These are phyloP conservation scores for Hamigera avellanea DNA, from an alignment of 495 filamentous ascomycete genomes.

Conservation along the genomic window DNA sequence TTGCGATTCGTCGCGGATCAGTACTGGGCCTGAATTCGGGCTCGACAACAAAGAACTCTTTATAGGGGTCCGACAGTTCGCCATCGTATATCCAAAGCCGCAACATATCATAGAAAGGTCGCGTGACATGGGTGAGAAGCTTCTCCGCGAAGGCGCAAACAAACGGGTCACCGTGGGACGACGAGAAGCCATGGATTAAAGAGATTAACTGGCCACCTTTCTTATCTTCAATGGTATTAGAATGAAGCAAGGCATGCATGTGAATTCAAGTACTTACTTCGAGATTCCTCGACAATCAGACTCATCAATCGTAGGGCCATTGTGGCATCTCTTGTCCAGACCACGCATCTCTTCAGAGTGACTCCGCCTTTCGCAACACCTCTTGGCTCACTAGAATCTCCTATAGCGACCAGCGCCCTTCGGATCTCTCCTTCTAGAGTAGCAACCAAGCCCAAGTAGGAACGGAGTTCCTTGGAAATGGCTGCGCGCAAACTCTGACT, in stretches of 20 bases:
- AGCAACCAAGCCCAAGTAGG: conserved; percentile 86
- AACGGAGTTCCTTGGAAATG: conserved; percentile 70
- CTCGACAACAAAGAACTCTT: conserved; percentile 91
- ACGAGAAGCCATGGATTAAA: conserved; percentile 84
- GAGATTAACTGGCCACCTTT: conserved; percentile 92
- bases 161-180: conserved; percentile 90
- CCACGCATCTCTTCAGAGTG: conserved; percentile 86
- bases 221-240: conserved; percentile 34
- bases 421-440: conserved; percentile 92
- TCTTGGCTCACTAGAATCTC: conserved; percentile 51
- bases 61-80: conserved; percentile 89
- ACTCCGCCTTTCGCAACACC: conserved; percentile 80
- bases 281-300: conserved; percentile 82
- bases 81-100: conserved; percentile 97
- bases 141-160: conserved; percentile 91
- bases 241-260: neutral
- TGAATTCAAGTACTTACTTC: conserved; percentile 39
- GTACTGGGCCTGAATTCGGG: conserved; percentile 38
- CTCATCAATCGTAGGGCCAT: conserved; percentile 94
- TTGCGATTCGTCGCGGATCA: conserved; percentile 54
- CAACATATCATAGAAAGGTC: conserved; percentile 94
- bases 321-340: conserved; percentile 95
- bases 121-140: conserved; percentile 79
- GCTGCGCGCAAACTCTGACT: conserved; percentile 89
- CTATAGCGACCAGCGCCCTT: conserved; percentile 53